Percentiles rank a stretch among this genome's conserved stretches.
Evolutionary conservation across 75 land plant genomes (phyloP).

Genomic region (Cupressus sempervirens): DNA sequence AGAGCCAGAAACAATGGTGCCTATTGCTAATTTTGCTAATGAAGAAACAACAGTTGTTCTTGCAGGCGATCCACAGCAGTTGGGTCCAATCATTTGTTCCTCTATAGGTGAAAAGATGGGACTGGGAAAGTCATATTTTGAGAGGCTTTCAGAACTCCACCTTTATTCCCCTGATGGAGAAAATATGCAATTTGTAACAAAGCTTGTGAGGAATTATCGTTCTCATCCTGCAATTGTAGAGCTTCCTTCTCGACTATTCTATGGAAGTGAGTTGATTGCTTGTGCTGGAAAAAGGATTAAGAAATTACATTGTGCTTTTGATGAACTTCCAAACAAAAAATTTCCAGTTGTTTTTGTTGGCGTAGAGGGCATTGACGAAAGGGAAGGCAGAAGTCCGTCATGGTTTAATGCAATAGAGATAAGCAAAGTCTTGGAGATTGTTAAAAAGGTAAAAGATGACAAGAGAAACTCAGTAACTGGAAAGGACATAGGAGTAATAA

Average conservation of each 20-base stretch:
- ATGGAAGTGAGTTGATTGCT: slow-evolving; percentile 60
- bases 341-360: slow-evolving; percentile 80
- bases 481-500: slow-evolving; percentile 80
- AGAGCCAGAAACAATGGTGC: slow-evolving; percentile 83
- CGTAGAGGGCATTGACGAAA: slow-evolving; percentile 85
- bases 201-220: slow-evolving; percentile 79
- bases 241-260: slow-evolving; percentile 79
- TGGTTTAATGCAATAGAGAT: slow-evolving; percentile 90
- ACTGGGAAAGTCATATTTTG: slow-evolving; percentile 71
- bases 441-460: slow-evolving; percentile 37
- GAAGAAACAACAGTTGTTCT: slow-evolving; percentile 69
- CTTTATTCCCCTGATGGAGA: slow-evolving; percentile 26
- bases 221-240: slow-evolving; percentile 71
- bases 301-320: slow-evolving; percentile 24
- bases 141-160: slow-evolving; percentile 57
- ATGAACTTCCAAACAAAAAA: slow-evolving; percentile 54
- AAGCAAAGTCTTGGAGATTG: slow-evolving; percentile 75
- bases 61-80: slow-evolving; percentile 84
- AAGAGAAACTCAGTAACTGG: slow-evolving; percentile 27
- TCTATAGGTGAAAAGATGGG: slow-evolving; percentile 53
- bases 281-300: slow-evolving; percentile 47
- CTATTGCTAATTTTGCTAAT: slow-evolving; percentile 43
- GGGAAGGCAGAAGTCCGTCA: slow-evolving; percentile 85
- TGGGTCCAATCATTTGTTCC: slow-evolving; percentile 73
- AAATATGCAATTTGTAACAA: slow-evolving; percentile 54